Evolutionary conservation across 176 grass and related monocot genomes (phyloP).

Genomic region (Aegilops sharonensis): DNA sequence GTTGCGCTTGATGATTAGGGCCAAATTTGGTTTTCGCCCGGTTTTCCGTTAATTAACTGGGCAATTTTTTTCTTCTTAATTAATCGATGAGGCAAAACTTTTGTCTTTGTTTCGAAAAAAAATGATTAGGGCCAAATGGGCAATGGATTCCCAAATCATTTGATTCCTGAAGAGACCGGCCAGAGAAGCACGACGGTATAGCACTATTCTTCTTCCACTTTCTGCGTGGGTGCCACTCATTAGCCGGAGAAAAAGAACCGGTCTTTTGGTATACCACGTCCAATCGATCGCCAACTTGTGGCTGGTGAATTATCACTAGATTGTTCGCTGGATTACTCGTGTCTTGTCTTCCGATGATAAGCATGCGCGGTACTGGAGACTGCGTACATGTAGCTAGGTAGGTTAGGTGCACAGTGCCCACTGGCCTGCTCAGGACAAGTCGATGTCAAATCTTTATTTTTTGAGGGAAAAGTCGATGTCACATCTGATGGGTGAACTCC

Average conservation of each 20-base stretch:
- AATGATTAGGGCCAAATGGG: slow-evolving; percentile 30
- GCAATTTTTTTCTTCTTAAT: no score
- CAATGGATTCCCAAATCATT: slow-evolving; percentile 33
- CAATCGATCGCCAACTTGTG: not conserved
- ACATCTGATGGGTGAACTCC: not conserved
- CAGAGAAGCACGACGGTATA: not conserved
- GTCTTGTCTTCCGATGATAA: not conserved
- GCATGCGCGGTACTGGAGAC: not conserved
- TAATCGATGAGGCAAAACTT: no score
- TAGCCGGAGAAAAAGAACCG: not conserved
- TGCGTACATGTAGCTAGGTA: not conserved
- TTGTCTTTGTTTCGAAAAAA: no score
- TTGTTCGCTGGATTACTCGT: not conserved
- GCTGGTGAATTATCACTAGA: not conserved
- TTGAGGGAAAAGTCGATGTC: not conserved
- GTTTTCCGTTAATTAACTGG: no score
- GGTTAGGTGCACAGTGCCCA: not conserved
- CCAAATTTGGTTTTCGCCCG: not conserved
- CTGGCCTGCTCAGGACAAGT: not conserved
- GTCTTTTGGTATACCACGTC: not conserved
- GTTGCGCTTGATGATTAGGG: slow-evolving; percentile 30
- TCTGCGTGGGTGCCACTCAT: not conserved
- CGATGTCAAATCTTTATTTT: not conserved
- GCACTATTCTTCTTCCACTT: not conserved
- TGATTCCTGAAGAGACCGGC: not conserved